A percentile compares a stretch with the other conserved stretches of the same genome.
phyloP scores from a whole-genome alignment of 139 green algal species.

The Chlorella vulgaris region DNA sequence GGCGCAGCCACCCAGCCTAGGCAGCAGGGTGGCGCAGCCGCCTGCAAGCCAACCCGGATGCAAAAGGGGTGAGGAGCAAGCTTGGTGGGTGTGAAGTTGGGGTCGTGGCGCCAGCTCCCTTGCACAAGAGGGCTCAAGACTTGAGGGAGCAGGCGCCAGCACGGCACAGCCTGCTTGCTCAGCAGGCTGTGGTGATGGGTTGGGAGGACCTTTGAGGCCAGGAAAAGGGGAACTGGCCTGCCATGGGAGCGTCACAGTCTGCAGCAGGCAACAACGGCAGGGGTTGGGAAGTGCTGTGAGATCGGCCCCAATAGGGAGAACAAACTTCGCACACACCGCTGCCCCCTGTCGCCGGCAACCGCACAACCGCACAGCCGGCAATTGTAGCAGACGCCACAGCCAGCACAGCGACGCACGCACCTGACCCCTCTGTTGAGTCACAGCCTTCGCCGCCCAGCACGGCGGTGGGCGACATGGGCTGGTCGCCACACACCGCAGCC shows the following conservation, averaged over 20 bases:
- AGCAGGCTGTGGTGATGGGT: background rate
- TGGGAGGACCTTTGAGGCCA: background rate
- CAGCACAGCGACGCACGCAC: background rate
- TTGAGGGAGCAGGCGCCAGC: background rate
- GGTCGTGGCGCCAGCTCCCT: background rate
- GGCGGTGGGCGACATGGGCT: background rate
- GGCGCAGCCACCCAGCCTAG: background rate
- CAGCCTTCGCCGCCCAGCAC: background rate
- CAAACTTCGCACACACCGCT: no score
- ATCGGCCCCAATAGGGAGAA: no score
- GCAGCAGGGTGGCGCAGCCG: background rate
- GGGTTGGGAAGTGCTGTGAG: background rate
- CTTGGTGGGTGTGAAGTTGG: background rate
- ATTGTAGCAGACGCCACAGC: no score
- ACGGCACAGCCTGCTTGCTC: background rate
- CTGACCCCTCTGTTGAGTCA: conserved; percentile 7
- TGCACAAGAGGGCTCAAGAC: background rate
- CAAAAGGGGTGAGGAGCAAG: background rate
- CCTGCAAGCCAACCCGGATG: background rate
- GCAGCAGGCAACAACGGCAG: background rate
- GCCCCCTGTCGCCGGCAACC: no score
- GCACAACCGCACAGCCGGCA: no score
- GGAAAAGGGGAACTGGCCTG: background rate
- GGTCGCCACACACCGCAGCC: background rate
- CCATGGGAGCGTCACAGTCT: conserved; percentile 25